These are phyloP conservation scores for Coccomyxa sp. DNA, from an alignment of 139 green algal species.

Conservation along the genomic window DNA sequence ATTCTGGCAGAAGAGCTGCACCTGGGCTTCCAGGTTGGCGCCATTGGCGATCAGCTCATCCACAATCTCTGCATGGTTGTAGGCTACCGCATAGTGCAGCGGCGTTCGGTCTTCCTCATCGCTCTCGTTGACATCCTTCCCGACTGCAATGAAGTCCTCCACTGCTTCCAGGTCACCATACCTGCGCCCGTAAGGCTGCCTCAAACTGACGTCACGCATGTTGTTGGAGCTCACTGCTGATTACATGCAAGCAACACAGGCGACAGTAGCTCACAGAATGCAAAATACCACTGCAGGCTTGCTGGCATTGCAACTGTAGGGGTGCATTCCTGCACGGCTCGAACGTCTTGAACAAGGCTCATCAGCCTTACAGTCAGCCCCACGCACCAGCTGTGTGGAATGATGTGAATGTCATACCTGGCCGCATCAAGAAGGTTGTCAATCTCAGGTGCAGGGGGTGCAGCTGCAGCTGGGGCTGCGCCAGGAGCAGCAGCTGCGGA, in stretches of 20 bases:
- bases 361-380: no score
- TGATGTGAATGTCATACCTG: conserved; percentile 50
- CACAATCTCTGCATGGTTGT: conserved; percentile 28
- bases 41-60: conserved; percentile 30
- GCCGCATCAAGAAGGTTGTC: conserved; percentile 77
- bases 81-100: conserved; percentile 75
- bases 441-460: conserved; percentile 45
- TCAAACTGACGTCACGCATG: not conserved
- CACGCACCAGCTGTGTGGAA: no score
- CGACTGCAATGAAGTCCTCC: conserved; percentile 86
- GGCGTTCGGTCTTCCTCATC: conserved; percentile 67
- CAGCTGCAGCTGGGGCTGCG: conserved; percentile 7
- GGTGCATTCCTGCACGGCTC: not conserved
- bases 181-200: conserved; percentile 20
- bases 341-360: no score
- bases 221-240: not conserved
- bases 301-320: not conserved
- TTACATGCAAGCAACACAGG: not conserved
- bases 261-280: not conserved
- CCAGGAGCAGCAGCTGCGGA: conserved; percentile 1
- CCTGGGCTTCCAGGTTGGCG: conserved; percentile 25
- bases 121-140: conserved; percentile 49
- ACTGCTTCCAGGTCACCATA: conserved; percentile 75
- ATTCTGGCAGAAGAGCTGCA: not conserved
- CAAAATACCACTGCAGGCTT: not conserved